Evolutionary conservation across 164 flowering plant species (phyloP).

Genomic region (Brasenia schreberi): DNA sequence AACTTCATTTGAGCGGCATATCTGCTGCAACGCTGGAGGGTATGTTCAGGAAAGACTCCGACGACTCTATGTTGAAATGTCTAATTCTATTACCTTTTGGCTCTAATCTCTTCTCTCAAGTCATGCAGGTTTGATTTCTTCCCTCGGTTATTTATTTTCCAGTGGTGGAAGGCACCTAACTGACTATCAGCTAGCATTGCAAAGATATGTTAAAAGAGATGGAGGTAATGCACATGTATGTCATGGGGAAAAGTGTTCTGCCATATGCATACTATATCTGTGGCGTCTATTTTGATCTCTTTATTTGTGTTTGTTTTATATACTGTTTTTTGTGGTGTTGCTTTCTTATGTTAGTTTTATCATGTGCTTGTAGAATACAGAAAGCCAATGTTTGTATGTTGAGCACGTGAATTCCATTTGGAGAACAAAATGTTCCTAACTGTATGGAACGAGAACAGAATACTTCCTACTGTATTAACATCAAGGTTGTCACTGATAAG

Average conservation of each 20-base stretch:
- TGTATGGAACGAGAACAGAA: too few relatives aligned
- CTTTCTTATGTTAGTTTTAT: not conserved
- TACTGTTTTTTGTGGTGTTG: not conserved
- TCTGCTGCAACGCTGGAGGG: slow-evolving; percentile 64
- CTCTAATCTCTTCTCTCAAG: not conserved
- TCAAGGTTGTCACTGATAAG: too few relatives aligned
- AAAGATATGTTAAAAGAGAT: slow-evolving; percentile 42
- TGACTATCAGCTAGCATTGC: slow-evolving; percentile 79
- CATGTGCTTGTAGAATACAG: too few relatives aligned
- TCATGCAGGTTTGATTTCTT: slow-evolving; percentile 53
- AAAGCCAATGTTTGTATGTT: too few relatives aligned
- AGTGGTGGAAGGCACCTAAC: slow-evolving; percentile 45
- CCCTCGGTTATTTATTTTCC: slow-evolving; percentile 70
- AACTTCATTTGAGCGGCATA: slow-evolving; percentile 55
- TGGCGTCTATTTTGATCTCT: not conserved
- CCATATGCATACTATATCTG: not conserved
- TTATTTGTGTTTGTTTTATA: too few relatives aligned
- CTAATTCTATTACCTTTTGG: too few relatives aligned
- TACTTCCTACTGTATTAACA: too few relatives aligned
- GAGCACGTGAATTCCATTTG: too few relatives aligned
- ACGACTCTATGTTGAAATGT: not conserved
- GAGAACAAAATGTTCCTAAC: too few relatives aligned
- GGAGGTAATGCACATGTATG: slow-evolving; percentile 28
- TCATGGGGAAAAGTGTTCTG: too few relatives aligned
- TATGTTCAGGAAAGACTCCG: slow-evolving; percentile 7